Evolutionary conservation across 176 grass and related monocot genomes (phyloP).

Genomic region (Thinopyrum elongatum): DNA sequence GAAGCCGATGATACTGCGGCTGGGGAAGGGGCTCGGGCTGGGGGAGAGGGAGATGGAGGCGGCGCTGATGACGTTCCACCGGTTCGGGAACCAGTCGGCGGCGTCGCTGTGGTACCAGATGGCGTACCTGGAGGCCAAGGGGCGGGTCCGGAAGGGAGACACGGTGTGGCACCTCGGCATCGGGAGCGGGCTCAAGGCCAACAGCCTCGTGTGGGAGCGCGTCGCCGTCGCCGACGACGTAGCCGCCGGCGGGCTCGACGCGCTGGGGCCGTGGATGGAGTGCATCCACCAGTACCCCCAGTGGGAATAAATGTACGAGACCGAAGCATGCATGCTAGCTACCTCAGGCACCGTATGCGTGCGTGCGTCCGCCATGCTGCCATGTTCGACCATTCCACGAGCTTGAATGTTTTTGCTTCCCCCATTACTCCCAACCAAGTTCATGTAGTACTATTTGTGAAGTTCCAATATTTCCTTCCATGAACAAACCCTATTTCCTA

Average conservation of each 20-base stretch:
- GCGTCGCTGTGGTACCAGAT: conserved; percentile 88
- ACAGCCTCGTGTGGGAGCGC: conserved; percentile 30
- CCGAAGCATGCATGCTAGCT: not conserved
- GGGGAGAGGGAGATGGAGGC: conserved; percentile 58
- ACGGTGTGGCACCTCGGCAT: conserved; percentile 67
- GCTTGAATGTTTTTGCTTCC: too few relatives aligned
- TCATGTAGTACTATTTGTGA: not conserved
- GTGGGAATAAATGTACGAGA: not conserved
- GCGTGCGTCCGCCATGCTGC: not conserved
- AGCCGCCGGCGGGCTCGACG: not conserved
- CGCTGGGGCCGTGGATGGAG: conserved; percentile 41
- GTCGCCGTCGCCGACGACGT: conserved; percentile 4
- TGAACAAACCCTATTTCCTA: not conserved
- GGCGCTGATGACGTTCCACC: conserved; percentile 71
- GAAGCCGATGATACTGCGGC: conserved; percentile 55
- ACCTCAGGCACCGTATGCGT: not conserved
- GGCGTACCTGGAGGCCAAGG: conserved; percentile 66
- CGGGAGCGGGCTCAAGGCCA: conserved; percentile 51
- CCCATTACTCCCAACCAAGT: too few relatives aligned
- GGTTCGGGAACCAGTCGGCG: conserved; percentile 85
- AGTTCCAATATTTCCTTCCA: not conserved
- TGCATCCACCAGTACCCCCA: conserved; percentile 49
- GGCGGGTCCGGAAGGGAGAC: conserved; percentile 42
- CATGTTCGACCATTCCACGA: not conserved
- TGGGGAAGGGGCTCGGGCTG: conserved; percentile 61